Base-by-base conservation (phyloP, 192 early-diverging fungal genomes). In the Paraglomus brasilianum region DNA sequence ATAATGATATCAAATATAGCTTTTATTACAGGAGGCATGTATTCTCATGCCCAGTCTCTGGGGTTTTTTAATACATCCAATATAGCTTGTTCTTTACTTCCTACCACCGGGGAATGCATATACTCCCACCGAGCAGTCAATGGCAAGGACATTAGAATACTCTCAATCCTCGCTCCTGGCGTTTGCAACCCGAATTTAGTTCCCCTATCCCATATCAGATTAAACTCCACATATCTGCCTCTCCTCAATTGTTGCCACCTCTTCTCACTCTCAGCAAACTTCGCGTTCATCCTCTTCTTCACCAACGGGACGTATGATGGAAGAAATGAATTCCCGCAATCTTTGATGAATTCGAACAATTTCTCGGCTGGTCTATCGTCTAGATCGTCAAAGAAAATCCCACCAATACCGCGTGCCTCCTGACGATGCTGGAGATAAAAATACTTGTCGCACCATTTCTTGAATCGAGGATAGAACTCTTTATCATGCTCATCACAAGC, bases 371-470 rank as follows among this genome's bases (percentile, higher is more conserved):
- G 58, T 72, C 86, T 87, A 51, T 89, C 84, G 58, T 91, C 89
- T 46, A 97, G 75, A 72, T 99, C 97, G 70, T 99, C 97, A 78
- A 99, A 99, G 79, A 99, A 99, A 76, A 97, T 97, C 36, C 97
- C 97, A 22, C 97, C 97, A 59, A 99, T 77, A 2, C 97, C 97
- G 38, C 97, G 92, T 14, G 89, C 83, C 76, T 99, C 97, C 9
- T 80, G 72, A 10, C 97, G 86, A 75, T 99, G 97, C 8, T 86
- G 82, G 62, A 88, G 87, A 73, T 85, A 81, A 76, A 99, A 99
- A 77, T 99, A 99, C 41, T 88, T 83, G 74, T 99, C 97, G 75
- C 94, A 96, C 95, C 95, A 97, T 56, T 91, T 85, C 81, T 99
- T 99, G 77, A 97, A 97, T 15, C 83, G 78, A 49, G 87, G 83